Evolutionary conservation across 352 stramenopile species (phyloP).

Genomic region (Thalassiosira sp.): DNA sequence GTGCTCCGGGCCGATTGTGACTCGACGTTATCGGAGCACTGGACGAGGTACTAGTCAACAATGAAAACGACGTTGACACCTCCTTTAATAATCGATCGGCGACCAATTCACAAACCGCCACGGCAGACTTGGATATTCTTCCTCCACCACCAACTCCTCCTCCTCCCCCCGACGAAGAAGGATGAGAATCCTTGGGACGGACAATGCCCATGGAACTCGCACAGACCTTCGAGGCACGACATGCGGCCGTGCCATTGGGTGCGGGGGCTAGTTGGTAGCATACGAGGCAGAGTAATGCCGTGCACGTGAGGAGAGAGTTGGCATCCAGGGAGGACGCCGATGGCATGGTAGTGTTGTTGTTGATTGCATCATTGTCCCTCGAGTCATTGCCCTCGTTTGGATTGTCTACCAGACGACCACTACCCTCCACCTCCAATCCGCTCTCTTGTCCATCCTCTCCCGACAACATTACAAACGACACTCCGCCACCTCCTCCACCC

Average conservation of each 20-base stretch:
- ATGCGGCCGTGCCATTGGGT: slow-evolving; percentile 62
- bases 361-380: too few species aligned
- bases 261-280: slow-evolving; percentile 57
- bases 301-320: slow-evolving; percentile 63
- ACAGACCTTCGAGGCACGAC: slow-evolving; percentile 69
- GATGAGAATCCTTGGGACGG: too few species aligned
- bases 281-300: slow-evolving; percentile 70
- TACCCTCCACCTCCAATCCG: slow-evolving; percentile 44
- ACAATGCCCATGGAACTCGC: slow-evolving; percentile 62
- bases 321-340: slow-evolving; percentile 13
- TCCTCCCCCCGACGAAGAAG: too few species aligned
- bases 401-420: too few species aligned
- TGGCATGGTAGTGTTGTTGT: too few species aligned
- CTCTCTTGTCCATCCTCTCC: slow-evolving; percentile 29
- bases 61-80: slow-evolving; percentile 42
- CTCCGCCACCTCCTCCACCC: not conserved
- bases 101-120: slow-evolving; percentile 66
- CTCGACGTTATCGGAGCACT: slow-evolving; percentile 28
- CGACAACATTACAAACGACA: slow-evolving; percentile 26
- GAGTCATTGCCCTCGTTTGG: too few species aligned
- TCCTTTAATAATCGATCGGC: slow-evolving; percentile 68
- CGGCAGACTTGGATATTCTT: slow-evolving; percentile 50
- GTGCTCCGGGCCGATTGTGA: slow-evolving; percentile 9
- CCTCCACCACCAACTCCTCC: too few species aligned
- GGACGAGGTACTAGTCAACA: slow-evolving; percentile 40